Evolutionary conservation across 169 alveolate genomes (phyloP).

Genomic region (Plasmodium vinckei): DNA sequence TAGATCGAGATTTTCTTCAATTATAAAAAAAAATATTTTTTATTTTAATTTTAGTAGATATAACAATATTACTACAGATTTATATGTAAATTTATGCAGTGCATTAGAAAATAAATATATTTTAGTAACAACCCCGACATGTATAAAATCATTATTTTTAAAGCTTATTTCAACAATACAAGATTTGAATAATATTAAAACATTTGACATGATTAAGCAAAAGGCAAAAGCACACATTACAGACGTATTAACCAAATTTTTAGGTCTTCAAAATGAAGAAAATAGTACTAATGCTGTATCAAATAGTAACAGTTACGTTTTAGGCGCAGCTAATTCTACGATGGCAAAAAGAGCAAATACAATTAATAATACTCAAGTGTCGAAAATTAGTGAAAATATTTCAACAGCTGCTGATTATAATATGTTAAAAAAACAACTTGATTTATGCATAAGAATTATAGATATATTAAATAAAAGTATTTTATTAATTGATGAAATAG

Average conservation of each 20-base stretch:
- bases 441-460: constrained; percentile 83
- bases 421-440: constrained; percentile 77
- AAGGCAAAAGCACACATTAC: constrained; percentile 80
- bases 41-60: constrained; percentile 87
- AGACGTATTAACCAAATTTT: constrained; percentile 79
- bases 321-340: background rate
- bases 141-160: constrained; percentile 90
- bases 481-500: constrained; percentile 92
- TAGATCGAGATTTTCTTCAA: constrained; percentile 89
- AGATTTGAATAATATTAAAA: constrained; percentile 81
- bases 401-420: constrained; percentile 39
- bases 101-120: constrained; percentile 90
- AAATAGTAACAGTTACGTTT: too few relatives aligned
- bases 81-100: constrained; percentile 87
- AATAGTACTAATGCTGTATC: background rate
- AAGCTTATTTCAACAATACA: constrained; percentile 87
- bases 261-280: constrained; percentile 82
- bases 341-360: background rate
- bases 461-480: constrained; percentile 86
- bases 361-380: background rate
- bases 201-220: constrained; percentile 76
- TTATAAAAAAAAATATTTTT: constrained; percentile 87
- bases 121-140: constrained; percentile 91
- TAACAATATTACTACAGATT: constrained; percentile 86
- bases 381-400: background rate